phyloP scores from a whole-genome alignment of 148 eudicot species.

The Rhododendron simsii region DNA sequence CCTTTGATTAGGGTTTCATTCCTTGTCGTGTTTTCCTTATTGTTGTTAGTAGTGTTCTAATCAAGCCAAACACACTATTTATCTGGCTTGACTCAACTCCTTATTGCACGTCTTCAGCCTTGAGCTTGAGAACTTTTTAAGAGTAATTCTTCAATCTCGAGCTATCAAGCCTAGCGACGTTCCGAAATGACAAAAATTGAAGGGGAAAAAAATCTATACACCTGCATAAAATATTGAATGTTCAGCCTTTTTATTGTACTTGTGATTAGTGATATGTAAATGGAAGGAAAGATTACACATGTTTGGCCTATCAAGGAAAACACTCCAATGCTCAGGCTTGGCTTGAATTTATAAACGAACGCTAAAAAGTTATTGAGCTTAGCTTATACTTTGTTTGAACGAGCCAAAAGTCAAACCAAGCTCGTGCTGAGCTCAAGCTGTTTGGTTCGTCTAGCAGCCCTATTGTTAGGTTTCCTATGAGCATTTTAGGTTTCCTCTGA shows the following conservation, averaged over 20 bases:
- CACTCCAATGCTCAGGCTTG: not conserved
- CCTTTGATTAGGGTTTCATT: too few species aligned
- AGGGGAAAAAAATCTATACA: not conserved
- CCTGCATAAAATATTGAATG: not conserved
- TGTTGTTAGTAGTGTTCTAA: not conserved
- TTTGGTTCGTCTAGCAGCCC: too few species aligned
- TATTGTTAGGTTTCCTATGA: too few species aligned
- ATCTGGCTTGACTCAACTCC: not conserved
- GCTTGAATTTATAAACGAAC: not conserved
- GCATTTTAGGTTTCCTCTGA: too few species aligned
- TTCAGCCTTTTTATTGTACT: too few species aligned
- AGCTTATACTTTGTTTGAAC: not conserved
- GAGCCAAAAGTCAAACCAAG: not conserved
- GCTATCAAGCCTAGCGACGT: too few species aligned
- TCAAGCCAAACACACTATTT: not conserved
- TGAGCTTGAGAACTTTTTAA: too few species aligned
- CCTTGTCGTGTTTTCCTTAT: too few species aligned
- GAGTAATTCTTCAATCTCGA: too few species aligned
- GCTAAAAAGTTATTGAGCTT: not conserved
- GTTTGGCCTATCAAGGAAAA: not conserved
- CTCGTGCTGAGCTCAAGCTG: not conserved
- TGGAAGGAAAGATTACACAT: not conserved
- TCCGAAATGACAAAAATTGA: too few species aligned
- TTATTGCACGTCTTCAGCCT: not conserved
- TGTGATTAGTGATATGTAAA: too few species aligned